Conservation (phyloP, 2,329 filamentous ascomycete species). For the Cadophora sp. region DNA sequence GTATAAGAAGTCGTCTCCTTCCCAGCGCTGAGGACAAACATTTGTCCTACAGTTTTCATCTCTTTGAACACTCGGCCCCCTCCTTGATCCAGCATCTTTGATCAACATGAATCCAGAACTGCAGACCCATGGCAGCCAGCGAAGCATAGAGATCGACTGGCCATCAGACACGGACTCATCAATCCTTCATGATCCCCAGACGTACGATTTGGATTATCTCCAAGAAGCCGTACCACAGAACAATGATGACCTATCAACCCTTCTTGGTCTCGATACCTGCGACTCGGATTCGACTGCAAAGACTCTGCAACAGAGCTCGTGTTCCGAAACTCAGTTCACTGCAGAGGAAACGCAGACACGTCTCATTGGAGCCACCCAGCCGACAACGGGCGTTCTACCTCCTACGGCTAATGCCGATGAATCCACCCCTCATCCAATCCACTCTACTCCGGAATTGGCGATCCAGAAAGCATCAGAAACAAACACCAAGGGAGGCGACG, state of each 20-base stretch:
- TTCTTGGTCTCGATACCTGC: constrained; percentile 12
- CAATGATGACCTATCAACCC: neutral
- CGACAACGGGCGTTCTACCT: neutral
- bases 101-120: constrained; percentile 19
- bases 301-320: constrained; percentile 4
- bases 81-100: constrained; percentile 12
- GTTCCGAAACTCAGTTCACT: constrained; percentile 2
- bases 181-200: constrained; percentile 5
- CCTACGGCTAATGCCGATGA: neutral
- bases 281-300: constrained; percentile 6
- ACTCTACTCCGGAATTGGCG: neutral
- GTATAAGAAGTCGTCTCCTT: constrained; percentile 23
- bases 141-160: constrained; percentile 14
- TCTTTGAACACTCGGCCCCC: constrained; percentile 11
- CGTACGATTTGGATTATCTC: neutral
- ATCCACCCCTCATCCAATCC: neutral
- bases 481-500: neutral
- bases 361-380: constrained; percentile 6
- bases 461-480: constrained; percentile 6
- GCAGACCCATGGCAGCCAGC: constrained; percentile 7
- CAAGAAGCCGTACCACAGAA: constrained; percentile 7
- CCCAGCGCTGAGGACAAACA: constrained; percentile 12
- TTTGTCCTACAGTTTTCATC: constrained; percentile 17
- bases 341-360: constrained; percentile 1
- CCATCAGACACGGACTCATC: constrained; percentile 4